phyloP scores from a whole-genome alignment of 495 filamentous ascomycete species.

The Rostrohypoxylon terebratum region DNA sequence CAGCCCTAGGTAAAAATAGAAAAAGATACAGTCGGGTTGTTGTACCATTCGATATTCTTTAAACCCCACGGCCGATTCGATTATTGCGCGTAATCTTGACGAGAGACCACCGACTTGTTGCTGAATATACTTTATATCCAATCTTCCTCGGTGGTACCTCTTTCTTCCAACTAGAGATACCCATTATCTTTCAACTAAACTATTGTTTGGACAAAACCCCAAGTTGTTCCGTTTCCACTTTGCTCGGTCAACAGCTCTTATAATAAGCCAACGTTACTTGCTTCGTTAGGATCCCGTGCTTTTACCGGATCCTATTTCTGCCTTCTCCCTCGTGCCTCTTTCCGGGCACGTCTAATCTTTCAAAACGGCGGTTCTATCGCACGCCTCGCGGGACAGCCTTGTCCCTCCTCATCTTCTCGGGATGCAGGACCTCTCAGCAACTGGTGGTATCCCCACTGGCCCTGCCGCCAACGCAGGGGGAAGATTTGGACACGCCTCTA shows the following conservation, averaged over 20 bases:
- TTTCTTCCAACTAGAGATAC: slow-evolving; percentile 46
- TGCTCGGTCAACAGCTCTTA: slow-evolving; percentile 44
- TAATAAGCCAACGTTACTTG: slow-evolving; percentile 47
- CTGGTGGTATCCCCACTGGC: slow-evolving; percentile 62
- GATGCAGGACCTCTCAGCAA: slow-evolving; percentile 85
- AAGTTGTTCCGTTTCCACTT: slow-evolving; percentile 38
- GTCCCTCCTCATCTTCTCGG: slow-evolving; percentile 82
- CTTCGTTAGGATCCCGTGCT: slow-evolving; percentile 41
- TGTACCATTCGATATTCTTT: slow-evolving; percentile 39
- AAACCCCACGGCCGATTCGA: slow-evolving; percentile 37
- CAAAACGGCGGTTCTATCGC: slow-evolving; percentile 78
- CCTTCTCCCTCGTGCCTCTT: slow-evolving; percentile 61
- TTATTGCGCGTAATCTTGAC: slow-evolving; percentile 38
- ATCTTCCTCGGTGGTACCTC: slow-evolving; percentile 44
- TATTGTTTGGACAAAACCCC: slow-evolving; percentile 43
- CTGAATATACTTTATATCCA: slow-evolving; percentile 48
- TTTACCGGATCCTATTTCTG: slow-evolving; percentile 48
- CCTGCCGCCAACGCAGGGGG: slow-evolving; percentile 65
- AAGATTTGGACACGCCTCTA: slow-evolving; percentile 74
- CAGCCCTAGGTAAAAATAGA: slow-evolving; percentile 42
- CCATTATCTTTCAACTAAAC: slow-evolving; percentile 46
- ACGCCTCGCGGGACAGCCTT: slow-evolving; percentile 75
- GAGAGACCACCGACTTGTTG: slow-evolving; percentile 38
- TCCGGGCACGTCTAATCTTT: slow-evolving; percentile 66
- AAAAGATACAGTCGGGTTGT: slow-evolving; percentile 21